Base-by-base conservation (phyloP, 2,329 filamentous ascomycete genomes). In the Paracorniculantispora psalliotae region DNA sequence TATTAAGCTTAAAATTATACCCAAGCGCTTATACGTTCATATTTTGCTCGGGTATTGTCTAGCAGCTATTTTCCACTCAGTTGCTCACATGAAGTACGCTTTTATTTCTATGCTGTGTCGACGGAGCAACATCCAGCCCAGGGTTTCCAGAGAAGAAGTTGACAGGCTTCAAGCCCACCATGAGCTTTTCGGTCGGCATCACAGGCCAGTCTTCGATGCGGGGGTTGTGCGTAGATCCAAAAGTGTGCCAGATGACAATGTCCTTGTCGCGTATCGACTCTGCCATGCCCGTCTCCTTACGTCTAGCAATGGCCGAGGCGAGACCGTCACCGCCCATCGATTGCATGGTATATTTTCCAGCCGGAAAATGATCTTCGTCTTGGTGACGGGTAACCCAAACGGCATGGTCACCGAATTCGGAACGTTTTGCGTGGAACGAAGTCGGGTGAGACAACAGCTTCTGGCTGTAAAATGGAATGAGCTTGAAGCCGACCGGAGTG, bases 161-260 rank as follows among this genome's bases (percentile, higher is more conserved):
- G 2, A 78, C 76, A 0, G 81, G 80, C 65, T 81, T 82, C 54
- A 84, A 67, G 0, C 71, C 70, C 0, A 83, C 78, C 59, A 72
- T 73, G 63, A 83, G 72, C 57, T 75, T 79, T 67, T 88, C 86
- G 61, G 75, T 79, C 0, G 85, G 86, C 86, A 89, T 89, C 5
- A 88, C 83, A 0, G 85, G 86, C 75, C 86, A 89, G 65, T 89
- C 86, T 64, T 89, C 86, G 12, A 82, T 78, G 0, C 85, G 75
- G 0, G 85, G 84, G 25, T 86, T 82, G 63, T 89, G 86, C 35
- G 86, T 88, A 26, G 86, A 80, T 19, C 85, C 76, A 65, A 79
- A 80, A 3, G 82, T 80, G 19, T 83, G 77, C 80, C 81, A 86
- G 4, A 86, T 71, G 1, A 86, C 81, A 43, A 84, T 76, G 44